Percentiles rank a stretch among this genome's conserved stretches.
Conservation (phyloP, 108 stramenopile genomes). For the Skeletonema marinoi region DNA sequence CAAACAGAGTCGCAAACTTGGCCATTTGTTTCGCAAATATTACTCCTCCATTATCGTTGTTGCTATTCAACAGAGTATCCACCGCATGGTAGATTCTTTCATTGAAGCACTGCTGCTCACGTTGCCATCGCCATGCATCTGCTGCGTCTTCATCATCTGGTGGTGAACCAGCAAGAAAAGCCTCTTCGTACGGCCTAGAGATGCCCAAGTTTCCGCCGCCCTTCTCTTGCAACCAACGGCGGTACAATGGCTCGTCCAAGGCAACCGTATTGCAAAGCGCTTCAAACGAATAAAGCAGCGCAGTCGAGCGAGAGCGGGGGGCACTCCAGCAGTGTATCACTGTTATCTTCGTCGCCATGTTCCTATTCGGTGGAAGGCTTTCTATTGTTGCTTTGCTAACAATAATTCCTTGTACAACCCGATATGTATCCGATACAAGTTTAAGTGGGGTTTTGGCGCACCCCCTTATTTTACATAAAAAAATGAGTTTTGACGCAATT, state of each 20-base stretch:
- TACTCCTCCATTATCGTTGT: constrained; percentile 21
- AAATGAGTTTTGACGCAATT: too few relatives aligned
- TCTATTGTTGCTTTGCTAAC: too few relatives aligned
- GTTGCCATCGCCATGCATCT: constrained; percentile 38
- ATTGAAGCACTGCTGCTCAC: constrained; percentile 55
- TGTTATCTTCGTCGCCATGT: constrained; percentile 50
- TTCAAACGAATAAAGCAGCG: constrained; percentile 91
- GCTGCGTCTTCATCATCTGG: constrained; percentile 44
- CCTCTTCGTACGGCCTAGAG: constrained; percentile 65
- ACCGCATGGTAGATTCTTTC: constrained; percentile 65
- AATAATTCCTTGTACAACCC: too few relatives aligned
- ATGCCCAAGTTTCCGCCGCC: constrained; percentile 40
- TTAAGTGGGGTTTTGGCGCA: too few relatives aligned
- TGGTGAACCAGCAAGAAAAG: constrained; percentile 60
- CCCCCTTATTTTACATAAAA: too few relatives aligned
- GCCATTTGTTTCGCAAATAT: constrained; percentile 95
- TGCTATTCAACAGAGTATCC: constrained; percentile 16
- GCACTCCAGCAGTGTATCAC: constrained; percentile 93
- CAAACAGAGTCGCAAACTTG: constrained; percentile 73
- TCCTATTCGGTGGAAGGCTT: neutral
- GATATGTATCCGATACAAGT: too few relatives aligned
- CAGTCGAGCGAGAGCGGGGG: constrained; percentile 90
- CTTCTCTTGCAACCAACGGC: constrained; percentile 71
- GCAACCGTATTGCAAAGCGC: constrained; percentile 69
- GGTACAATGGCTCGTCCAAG: constrained; percentile 91